A percentile compares a stretch with the other conserved stretches of the same genome.
Evolutionary conservation across 1,284 basidiomycete genomes (phyloP).

Genomic region (Xerocomus nothofagi): DNA sequence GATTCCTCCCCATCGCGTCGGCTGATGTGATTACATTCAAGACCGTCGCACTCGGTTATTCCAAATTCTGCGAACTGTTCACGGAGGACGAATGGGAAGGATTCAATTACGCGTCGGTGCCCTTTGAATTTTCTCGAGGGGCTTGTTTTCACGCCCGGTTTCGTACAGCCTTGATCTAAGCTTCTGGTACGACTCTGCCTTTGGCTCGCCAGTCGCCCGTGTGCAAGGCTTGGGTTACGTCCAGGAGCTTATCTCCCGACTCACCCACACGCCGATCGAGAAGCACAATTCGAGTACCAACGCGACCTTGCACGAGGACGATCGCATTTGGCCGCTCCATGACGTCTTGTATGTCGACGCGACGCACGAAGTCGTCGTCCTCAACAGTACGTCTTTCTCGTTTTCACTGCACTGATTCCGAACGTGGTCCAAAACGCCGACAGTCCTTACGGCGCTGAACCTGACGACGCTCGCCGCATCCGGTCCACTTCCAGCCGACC

Average conservation of each 20-base stretch:
- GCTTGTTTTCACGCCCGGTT: not conserved
- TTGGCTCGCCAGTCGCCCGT: constrained; percentile 73
- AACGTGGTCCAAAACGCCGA: not conserved
- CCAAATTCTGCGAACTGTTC: constrained; percentile 88
- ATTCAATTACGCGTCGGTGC: constrained; percentile 76
- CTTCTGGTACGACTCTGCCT: constrained; percentile 73
- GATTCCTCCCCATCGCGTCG: not conserved
- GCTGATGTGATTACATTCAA: constrained; percentile 31
- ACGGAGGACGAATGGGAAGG: constrained; percentile 89
- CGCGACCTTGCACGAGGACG: constrained; percentile 69
- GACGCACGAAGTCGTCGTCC: constrained; percentile 81
- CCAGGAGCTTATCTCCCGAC: constrained; percentile 77
- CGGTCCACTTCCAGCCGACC: constrained; percentile 54
- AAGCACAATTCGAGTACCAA: constrained; percentile 78
- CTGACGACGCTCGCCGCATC: constrained; percentile 51
- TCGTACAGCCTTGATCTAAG: constrained; percentile 14
- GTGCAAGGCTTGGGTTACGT: constrained; percentile 86
- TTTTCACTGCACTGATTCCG: not conserved
- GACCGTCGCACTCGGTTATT: constrained; percentile 90
- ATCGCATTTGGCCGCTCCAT: constrained; percentile 76
- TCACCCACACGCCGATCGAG: constrained; percentile 72
- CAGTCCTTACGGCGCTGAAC: constrained; percentile 57
- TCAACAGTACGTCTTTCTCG: constrained; percentile 56
- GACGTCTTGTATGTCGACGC: constrained; percentile 85
- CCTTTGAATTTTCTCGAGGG: not conserved